Base-by-base conservation (phyloP, 2,329 filamentous ascomycete genomes). In the Alternaria triticimaculans region DNA sequence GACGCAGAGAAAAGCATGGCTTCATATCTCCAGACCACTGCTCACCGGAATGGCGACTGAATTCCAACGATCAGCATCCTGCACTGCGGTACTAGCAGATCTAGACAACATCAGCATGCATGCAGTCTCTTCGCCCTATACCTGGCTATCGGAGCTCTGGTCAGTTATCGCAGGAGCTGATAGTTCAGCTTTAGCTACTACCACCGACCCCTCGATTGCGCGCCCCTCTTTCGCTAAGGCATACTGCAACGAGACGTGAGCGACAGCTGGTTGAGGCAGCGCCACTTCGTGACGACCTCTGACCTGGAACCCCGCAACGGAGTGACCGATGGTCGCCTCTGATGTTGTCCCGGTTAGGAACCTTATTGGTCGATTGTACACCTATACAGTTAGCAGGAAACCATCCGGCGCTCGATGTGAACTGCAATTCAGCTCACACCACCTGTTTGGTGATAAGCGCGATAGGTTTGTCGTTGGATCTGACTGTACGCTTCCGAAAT, bases 241-340 rank as follows among this genome's bases (percentile, higher is more conserved):
- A 49, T 45, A 56, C 55, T 20, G 45, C 44, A 28, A 48, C 37
- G 21, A 49, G 58, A 51, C 58, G 21, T 41, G 58, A 23, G 30
- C 49, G 59, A 50, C 50, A 33, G 54, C 45, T 56, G 50, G 59
- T 61, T 63, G 62, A 65, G 61, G 26, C 30, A 37, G 43, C 62
- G 62, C 65, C 49, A 65, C 59, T n/a, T 58, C 53, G 49, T 55
- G 58, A 68, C 60, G 59, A 49, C 63, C 51, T 44, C 30, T 49
- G n/a, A 53, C 50, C 58, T 55, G 58, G 62, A 56, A 53, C 28
- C 23, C 15, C 48, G 41, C 37, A 26, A 56, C 64, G 55, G 58
- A 58, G 59, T 54, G 61, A 26, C 65, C 67, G 61, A 26, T 59
- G 65, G 59, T 59, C 51, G 45, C 25, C 33, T 63, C 23, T 37